These are phyloP conservation scores for Dothideomycetidae sp. DNA, from an alignment of 2,329 filamentous ascomycete species.

Conservation along the genomic window DNA sequence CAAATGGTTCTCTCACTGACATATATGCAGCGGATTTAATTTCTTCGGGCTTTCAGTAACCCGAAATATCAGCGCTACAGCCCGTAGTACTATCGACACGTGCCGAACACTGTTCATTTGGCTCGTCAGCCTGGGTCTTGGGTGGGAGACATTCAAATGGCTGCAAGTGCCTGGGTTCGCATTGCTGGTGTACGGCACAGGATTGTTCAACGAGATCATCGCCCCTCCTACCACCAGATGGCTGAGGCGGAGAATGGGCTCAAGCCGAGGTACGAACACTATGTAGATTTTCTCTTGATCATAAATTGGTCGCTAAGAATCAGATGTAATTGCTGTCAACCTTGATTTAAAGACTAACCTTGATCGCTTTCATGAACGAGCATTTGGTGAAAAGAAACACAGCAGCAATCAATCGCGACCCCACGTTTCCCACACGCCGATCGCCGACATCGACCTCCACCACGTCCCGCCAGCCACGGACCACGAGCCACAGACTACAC, in stretches of 20 bases:
- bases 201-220: constrained; percentile 91
- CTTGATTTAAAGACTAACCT: too few species aligned
- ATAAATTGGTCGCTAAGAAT: too few species aligned
- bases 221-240: constrained; percentile 45
- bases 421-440: too few species aligned
- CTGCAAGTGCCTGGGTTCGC: constrained; percentile 82
- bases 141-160: constrained; percentile 97
- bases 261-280: too few species aligned
- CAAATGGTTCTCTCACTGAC: constrained; percentile 11
- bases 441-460: too few species aligned
- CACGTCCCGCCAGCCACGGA: too few species aligned
- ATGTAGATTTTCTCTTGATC: too few species aligned
- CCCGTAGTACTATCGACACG: constrained; percentile 90
- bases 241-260: constrained; percentile 16
- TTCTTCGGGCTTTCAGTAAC: constrained; percentile 96
- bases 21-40: constrained; percentile 65
- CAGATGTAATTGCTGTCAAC: too few species aligned
- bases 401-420: too few species aligned
- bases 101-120: constrained; percentile 97
- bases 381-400: too few species aligned
- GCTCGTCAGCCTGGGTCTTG: constrained; percentile 81
- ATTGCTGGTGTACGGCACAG: constrained; percentile 88
- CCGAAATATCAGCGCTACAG: constrained; percentile 75
- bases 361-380: too few species aligned
- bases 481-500: too few species aligned